Evolutionary conservation across 1,139 yeast genomes (phyloP), one percentile per base, ranked within the genome.

Genomic region (Hemisphaericaspora lyxosophila): DNA sequence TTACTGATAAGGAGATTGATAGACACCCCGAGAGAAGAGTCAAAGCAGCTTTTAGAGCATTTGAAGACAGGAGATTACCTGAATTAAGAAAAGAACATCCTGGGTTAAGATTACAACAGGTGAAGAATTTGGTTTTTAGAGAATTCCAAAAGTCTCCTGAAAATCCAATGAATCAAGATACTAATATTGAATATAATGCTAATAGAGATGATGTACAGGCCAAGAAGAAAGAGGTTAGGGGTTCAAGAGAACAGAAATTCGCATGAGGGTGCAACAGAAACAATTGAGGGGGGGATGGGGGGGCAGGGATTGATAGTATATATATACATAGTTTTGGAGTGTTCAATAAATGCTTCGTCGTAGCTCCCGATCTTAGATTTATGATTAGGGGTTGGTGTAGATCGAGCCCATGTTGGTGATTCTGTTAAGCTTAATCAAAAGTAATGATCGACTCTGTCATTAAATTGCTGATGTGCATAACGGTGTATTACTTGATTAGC

Each of bases 11-110:
- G 54, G 87, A 81, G 41, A 68, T 86, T 40, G 96, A 86, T 48
- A 81, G 88, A 59, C 96, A 86, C 51, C 95, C 96, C 7, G 96
- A 86, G 66, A 76, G 95, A 62, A 76, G 96, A 57, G 85, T 82
- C 60, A 87, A 86, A 67, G 89, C 94, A 13, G 95, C 95, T 0
- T 71, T 71, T 45, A 73, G 78, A 9, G 89, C 86, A 0, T 86
- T 62, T 52, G 89, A 86, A 54, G 92, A 82, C 46, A 67, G 71
- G 42, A 75, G 94, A 53, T 59, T 84, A 36, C 94, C 95, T 7
- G 88, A 83, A 54, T 48, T 83, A 42, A 81, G 83, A 62, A 72
- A 78, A 54, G 95, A 87, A 59, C 72, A 82, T 49, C 90, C 92
- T 3, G 96, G 96, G 8, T 72, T 86, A 53, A 75, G 95, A 52